Evolutionary conservation across 192 early-diverging fungal genomes (phyloP), one percentile per base, ranked within the genome.

Genomic region (Bifiguratus adelaidae): DNA sequence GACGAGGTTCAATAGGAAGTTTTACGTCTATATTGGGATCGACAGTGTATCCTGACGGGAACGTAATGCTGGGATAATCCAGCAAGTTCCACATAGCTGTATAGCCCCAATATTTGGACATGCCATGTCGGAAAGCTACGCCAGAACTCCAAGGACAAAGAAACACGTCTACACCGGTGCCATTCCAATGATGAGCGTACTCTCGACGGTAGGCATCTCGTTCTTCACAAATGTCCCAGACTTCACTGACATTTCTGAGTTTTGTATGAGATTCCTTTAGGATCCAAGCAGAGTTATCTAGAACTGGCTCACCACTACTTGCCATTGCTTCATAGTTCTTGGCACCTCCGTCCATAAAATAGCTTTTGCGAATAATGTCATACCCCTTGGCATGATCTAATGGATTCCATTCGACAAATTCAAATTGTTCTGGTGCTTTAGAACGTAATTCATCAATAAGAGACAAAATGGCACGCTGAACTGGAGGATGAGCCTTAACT

Each of bases 191-290:
- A 38, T 38, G 36, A 38, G 36, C 36, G 36, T 38, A 38, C 5
- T 38, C 5, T 38, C 13, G 36, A 38, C 36, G 36, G 36, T 38
- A 38, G 36, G 36, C 36, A 38, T 38, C 36, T 38, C 36, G 36
- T 38, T 38, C 36, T 38, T 38, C 36, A 38, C 36, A 13, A 38
- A 38, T 3, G 36, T 38, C 36, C 36, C 36, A 38, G 36, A 38
- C 36, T 38, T 38, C 36, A 38, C 36, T 38, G 36, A 38, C 36
- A 38, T 4, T 7, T 3, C 13, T 3, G 36, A 38, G 36, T 13
- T 38, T 38, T 38, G 36, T 38, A 38, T 38, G 36, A 38, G 36
- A 38, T 38, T 38, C 36, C 36, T 38, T 38, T 38, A 38, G 36
- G 36, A 38, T 38, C 36, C 36, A 38, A 38, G 36, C 36, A 38